Conservation (phyloP, 169 alveolate species). For the Plasmodium cynomolgi region DNA sequence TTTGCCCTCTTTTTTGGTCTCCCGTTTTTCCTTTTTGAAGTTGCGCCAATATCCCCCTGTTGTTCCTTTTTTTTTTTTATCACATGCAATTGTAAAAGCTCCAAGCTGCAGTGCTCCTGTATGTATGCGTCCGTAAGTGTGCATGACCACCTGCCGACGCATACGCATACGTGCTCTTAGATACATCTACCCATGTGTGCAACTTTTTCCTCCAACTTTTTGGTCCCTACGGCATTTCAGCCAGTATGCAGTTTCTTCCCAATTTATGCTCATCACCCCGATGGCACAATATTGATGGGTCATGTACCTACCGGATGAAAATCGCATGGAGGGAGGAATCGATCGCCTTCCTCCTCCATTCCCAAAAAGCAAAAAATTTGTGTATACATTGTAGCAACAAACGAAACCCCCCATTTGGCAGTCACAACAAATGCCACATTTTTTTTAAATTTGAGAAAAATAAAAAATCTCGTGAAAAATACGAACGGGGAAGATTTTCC, state of each 20-base stretch:
- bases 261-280: background rate
- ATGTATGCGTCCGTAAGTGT: background rate
- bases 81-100: background rate
- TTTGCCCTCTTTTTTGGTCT: background rate
- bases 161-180: background rate
- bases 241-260: background rate
- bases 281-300: background rate
- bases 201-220: background rate
- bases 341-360: background rate
- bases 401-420: background rate
- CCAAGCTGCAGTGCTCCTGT: background rate
- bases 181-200: background rate
- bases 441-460: background rate
- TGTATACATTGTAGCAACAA: background rate
- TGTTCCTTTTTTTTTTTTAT: background rate
- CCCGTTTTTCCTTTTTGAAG: background rate
- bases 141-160: background rate
- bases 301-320: background rate
- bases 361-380: background rate
- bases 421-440: background rate
- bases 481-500: background rate
- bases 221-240: background rate
- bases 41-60: background rate
- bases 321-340: background rate
- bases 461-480: background rate